These are phyloP conservation scores for Daphne laureola DNA, from an alignment of 441 rosid genomes.

Conservation along the genomic window DNA sequence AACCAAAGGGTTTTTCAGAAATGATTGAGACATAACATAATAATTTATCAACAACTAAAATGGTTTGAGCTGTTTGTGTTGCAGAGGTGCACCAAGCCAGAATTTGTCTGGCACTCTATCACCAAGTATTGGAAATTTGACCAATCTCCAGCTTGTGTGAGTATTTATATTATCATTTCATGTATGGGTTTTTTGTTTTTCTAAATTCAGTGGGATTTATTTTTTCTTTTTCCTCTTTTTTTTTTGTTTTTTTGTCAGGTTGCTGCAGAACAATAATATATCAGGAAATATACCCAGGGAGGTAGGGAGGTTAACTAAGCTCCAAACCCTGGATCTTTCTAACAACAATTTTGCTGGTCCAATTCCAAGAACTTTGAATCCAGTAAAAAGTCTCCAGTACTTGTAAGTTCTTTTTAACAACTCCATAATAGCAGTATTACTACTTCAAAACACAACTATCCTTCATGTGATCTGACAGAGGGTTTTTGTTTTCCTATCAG, in stretches of 20 bases:
- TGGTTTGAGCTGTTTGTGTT: conserved; percentile 15
- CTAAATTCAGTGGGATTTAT: neutral
- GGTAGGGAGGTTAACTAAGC: conserved; percentile 69
- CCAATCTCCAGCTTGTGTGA: conserved; percentile 85
- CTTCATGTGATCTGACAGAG: neutral
- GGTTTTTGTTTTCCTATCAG: conserved; percentile 34
- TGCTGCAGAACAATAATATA: conserved; percentile 79
- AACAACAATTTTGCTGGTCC: conserved; percentile 55
- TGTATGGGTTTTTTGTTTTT: conserved; percentile 3
- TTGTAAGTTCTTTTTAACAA: conserved; percentile 37
- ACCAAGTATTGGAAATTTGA: conserved; percentile 75
- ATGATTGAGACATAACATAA: neutral
- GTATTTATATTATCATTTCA: conserved; percentile 18
- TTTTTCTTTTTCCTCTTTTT: no score
- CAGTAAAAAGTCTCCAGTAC: conserved; percentile 51
- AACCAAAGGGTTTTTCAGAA: neutral
- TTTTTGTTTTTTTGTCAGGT: conserved; percentile 31
- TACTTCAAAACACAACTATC: neutral
- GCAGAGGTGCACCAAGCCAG: conserved; percentile 95
- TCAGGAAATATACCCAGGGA: conserved; percentile 71
- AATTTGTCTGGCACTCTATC: conserved; percentile 73
- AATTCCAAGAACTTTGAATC: conserved; percentile 54
- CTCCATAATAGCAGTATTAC: neutral
- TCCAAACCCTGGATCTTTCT: conserved; percentile 87
- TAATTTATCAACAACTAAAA: neutral